Base-by-base conservation (phyloP, 2,329 filamentous ascomycete genomes). In the Pseudogymnoascus destructans region DNA sequence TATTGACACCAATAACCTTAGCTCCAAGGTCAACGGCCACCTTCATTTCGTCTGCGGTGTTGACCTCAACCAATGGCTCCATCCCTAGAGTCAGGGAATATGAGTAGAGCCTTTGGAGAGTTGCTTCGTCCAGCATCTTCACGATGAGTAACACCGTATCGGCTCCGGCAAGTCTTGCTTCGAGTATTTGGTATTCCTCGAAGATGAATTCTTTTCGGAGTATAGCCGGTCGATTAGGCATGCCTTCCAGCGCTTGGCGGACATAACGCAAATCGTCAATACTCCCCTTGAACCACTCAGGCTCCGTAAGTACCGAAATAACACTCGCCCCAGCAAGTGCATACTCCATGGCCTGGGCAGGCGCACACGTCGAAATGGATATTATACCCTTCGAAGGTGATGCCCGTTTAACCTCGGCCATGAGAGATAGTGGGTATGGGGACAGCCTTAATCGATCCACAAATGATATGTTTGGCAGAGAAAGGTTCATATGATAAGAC, bases 231-330 rank as follows among this genome's bases (percentile, higher is more conserved):
- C 93, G 81, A 69, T 96, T 95, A 1, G 89, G 85, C 85, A 98
- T 90, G 10, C 87, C 86, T 65, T 90, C 82, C n/a, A 98, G 75
- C 55, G 88, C 90, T 71, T 92, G 87, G 46, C 93, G 83, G 27
- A 97, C 93, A 32, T 86, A 83, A 61, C 87, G 82, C 58, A 98
- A 75, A 69, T 98, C 93, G 60, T 98, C 92, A 61, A 98, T 91
- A 71, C 87, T 95, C 54, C 93, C 93, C 74, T 96, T 97, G 77
- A 98, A 98, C 93, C 93, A 98, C 68, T 97, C 87, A 0, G 95
- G 93, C 72, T 98, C 93, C 0, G 93, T 98, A 52, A 98, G 79
- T n/a, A 98, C 93, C 1, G 93, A 97, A 64, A 98, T 98, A 36
- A 95, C 89, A 69, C 92, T 97, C 54, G 93, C 93, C 11, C 93